Evolutionary conservation across 2,329 filamentous ascomycete genomes (phyloP), one percentile per base, ranked within the genome.

Genomic region (Amauroascus niger): DNA sequence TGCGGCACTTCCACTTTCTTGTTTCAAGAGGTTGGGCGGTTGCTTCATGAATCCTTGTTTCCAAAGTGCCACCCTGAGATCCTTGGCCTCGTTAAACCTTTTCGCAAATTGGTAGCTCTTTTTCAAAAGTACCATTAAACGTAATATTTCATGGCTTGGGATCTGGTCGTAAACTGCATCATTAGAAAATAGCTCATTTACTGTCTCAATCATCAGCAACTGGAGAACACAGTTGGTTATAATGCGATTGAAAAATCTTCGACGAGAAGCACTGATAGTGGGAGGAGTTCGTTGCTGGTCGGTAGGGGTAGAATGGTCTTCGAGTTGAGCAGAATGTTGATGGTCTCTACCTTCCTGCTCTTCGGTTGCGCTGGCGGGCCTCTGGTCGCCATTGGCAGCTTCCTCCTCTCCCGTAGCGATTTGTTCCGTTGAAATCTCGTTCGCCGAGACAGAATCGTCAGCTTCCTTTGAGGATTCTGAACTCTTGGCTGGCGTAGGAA

Each of bases 1-100:
- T 1, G 88, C 87, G 0, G 93, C 93, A 53, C 86, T 87, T 39
- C 93, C 91, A 57, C 82, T 88, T 72, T 99, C 93, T 68, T 99
- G 93, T 74, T 98, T 98, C 28, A 99, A 79, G 11, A 99, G 77
- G 64, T 99, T 99, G 2, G 93, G 93, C 14, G 93, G 91, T 67
- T 98, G 93, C 72, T 95, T 95, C 93, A 99, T 99, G 77, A 98
- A 99, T 0, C 94, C 93, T 68, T 98, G 93, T 49, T 89, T 80
- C 88, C 94, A 98, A 16, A 99, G 77, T 16, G 88, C 82, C 79
- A 95, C 95, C 44, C 93, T 83, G 35, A 99, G 76, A 61, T 97
- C 93, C 71, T 95, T 95, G 72, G 98, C 90, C 59, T 89, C 88
- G 69, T 99, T 99, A 77, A 99, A 99, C 62, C 86, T 87, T 65